Evolutionary conservation across 2,329 filamentous ascomycete genomes (phyloP).

Genomic region (Fusarium graminum): DNA sequence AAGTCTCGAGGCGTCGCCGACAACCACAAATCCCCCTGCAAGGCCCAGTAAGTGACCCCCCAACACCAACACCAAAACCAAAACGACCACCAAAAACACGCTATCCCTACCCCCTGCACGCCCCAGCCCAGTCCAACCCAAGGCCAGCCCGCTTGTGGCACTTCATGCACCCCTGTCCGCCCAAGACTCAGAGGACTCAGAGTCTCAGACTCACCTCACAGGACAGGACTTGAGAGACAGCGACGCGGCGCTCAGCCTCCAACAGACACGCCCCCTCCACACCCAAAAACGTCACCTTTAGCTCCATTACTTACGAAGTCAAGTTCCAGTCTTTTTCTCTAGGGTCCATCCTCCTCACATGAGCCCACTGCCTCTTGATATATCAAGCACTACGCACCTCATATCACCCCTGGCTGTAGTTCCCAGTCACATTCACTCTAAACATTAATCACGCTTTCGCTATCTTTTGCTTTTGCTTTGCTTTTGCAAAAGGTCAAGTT

Average conservation of each 20-base stretch:
- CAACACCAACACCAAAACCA: not conserved
- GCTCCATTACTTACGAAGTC: conserved; percentile 53
- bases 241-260: conserved; percentile 57
- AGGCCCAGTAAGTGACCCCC: conserved; percentile 26
- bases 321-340: conserved; percentile 43
- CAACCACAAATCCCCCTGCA: conserved; percentile 16
- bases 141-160: conserved; percentile 43
- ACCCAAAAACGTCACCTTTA: conserved; percentile 56
- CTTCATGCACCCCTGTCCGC: conserved; percentile 29
- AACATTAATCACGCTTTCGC: conserved; percentile 31
- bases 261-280: conserved; percentile 46
- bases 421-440: conserved; percentile 41
- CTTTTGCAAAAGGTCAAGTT: conserved; percentile 24
- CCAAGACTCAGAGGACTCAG: conserved; percentile 8
- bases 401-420: conserved; percentile 36
- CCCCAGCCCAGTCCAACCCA: conserved; percentile 4
- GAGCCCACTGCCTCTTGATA: conserved; percentile 49
- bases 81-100: not conserved
- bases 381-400: conserved; percentile 49
- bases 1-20: conserved; percentile 42
- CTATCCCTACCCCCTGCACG: conserved; percentile 12
- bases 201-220: not conserved
- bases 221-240: conserved; percentile 2
- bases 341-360: conserved; percentile 51
- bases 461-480: conserved; percentile 14